Conservation (phyloP, 192 early-diverging fungal species). For the Lunasporangiospora selenospora region DNA sequence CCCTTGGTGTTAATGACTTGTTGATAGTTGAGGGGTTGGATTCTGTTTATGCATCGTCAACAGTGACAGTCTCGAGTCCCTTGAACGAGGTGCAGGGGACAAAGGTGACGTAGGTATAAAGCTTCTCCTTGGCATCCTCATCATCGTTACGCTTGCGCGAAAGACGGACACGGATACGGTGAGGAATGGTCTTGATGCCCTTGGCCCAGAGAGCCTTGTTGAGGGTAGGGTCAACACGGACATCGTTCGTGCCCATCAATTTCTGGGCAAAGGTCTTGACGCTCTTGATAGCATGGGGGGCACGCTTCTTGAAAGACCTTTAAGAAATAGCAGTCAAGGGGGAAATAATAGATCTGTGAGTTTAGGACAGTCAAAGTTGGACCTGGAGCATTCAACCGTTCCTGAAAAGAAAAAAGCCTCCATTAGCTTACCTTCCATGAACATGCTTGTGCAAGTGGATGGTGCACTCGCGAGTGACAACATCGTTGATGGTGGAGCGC, state of each 20-base stretch:
- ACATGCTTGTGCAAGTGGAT: constrained; percentile 99
- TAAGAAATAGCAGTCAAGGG: too few species aligned
- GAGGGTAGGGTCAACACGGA: constrained; percentile 92
- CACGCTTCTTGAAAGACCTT: constrained; percentile 95
- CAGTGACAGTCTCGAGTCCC: constrained; percentile 64
- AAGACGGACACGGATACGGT: constrained; percentile 94
- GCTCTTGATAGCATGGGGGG: constrained; percentile 92
- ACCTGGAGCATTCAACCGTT: too few species aligned
- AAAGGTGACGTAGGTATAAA: constrained; percentile 91
- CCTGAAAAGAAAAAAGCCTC: neutral
- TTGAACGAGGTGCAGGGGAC: constrained; percentile 90
- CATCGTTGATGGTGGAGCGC: constrained; percentile 85
- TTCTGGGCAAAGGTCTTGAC: constrained; percentile 89
- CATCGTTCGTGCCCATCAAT: constrained; percentile 94
- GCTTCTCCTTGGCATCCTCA: constrained; percentile 95
- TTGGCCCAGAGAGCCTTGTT: constrained; percentile 95
- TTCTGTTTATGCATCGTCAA: constrained; percentile 42
- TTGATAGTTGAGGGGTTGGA: too few species aligned
- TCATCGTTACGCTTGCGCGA: constrained; percentile 96
- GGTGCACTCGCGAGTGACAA: constrained; percentile 98
- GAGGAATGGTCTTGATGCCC: constrained; percentile 91
- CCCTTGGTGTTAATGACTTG: too few species aligned
- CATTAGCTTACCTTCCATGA: constrained; percentile 61
- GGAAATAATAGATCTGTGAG: too few species aligned
- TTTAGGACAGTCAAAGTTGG: too few species aligned